Evolutionary conservation across 2,329 filamentous ascomycete species (phyloP).

Genomic region (Aureobasidium lini): DNA sequence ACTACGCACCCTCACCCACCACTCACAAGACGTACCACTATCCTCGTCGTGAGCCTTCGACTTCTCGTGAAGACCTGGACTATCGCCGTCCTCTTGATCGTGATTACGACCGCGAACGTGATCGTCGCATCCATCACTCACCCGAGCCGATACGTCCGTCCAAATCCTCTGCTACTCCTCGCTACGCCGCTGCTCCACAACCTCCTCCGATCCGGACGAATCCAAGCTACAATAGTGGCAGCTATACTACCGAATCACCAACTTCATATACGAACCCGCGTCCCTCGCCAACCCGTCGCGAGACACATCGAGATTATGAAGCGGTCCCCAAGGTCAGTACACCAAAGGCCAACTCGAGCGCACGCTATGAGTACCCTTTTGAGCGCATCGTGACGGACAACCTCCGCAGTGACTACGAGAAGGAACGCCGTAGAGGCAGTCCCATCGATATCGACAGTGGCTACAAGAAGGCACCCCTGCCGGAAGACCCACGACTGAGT

Average conservation of each 20-base stretch:
- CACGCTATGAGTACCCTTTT: not conserved
- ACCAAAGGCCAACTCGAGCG: not conserved
- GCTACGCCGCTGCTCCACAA: slow-evolving; percentile 2
- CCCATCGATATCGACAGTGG: not conserved
- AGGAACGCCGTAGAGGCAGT: not conserved
- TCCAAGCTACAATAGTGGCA: not conserved
- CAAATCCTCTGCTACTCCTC: not conserved
- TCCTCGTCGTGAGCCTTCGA: slow-evolving; percentile 20
- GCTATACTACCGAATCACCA: slow-evolving; percentile 7
- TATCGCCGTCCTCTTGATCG: slow-evolving; percentile 15
- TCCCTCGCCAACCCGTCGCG: slow-evolving; percentile 1
- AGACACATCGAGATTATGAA: not conserved
- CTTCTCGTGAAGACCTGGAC: slow-evolving; percentile 23
- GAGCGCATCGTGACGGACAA: not conserved
- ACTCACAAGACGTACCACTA: slow-evolving; percentile 20
- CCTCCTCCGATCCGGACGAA: slow-evolving; percentile 4
- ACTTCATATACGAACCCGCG: not conserved
- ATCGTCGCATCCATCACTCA: slow-evolving; percentile 8
- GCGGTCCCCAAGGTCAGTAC: not conserved
- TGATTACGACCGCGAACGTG: slow-evolving; percentile 12
- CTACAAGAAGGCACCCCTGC: not conserved
- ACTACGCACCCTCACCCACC: slow-evolving; percentile 13
- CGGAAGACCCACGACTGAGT: not conserved
- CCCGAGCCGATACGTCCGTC: not conserved
- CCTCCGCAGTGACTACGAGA: not conserved